Percentiles rank a stretch among this genome's conserved stretches.
Conservation (phyloP, 768 basidiomycete species). For the Mycena rebaudengoi region DNA sequence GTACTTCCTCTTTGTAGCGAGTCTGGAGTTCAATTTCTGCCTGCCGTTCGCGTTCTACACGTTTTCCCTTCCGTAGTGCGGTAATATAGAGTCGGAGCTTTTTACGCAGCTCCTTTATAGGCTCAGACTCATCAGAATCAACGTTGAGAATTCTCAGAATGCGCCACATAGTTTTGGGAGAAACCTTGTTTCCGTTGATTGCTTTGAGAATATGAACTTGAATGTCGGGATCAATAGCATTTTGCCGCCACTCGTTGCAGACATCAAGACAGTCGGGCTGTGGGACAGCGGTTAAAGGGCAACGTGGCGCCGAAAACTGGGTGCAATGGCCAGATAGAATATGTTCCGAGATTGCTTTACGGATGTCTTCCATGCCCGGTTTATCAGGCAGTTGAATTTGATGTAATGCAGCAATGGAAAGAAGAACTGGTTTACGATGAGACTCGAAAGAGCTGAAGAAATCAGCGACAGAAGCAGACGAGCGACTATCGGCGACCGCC, state of each 20-base stretch:
- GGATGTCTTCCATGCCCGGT: neutral
- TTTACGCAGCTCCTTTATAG: neutral
- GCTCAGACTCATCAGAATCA: neutral
- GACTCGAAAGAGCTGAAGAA: constrained; percentile 7
- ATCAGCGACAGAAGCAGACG: neutral
- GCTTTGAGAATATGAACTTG: neutral
- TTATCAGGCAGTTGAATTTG: neutral
- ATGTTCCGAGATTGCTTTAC: neutral
- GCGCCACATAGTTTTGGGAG: neutral
- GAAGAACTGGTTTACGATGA: neutral
- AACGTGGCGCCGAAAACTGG: neutral
- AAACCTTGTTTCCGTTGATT: neutral
- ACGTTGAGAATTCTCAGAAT: neutral
- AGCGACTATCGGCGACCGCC: neutral
- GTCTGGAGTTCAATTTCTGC: neutral
- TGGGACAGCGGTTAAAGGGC: neutral
- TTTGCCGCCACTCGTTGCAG: neutral
- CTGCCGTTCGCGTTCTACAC: neutral
- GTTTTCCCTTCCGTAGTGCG: neutral
- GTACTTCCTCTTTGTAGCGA: neutral
- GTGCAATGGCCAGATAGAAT: neutral
- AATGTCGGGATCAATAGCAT: neutral
- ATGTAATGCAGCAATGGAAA: constrained; percentile 10
- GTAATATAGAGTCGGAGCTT: neutral
- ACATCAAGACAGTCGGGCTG: neutral